Base-by-base conservation (phyloP, 495 filamentous ascomycete genomes). In the Acidiella bohemica region DNA sequence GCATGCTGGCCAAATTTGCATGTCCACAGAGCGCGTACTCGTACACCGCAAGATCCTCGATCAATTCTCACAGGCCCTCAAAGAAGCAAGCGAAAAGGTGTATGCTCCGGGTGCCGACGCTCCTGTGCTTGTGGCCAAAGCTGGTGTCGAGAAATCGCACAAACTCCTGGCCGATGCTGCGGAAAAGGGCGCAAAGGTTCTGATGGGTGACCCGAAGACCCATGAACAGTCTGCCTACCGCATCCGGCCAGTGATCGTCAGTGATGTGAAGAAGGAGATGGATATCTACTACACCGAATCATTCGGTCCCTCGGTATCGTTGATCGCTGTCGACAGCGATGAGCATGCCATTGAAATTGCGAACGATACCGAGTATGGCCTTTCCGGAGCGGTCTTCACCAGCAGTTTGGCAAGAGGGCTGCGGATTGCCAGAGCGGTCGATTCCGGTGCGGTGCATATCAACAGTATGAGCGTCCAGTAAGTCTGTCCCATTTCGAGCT, bases 1-100 rank as follows among this genome's bases (percentile, higher is more conserved):
- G 16, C 42, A 74, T 62, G 63, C 72, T 17, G 87, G 87, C 1
- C 87, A 95, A 66, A 74, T 92, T 35, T 95, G 87, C 65, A 90
- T 95, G 87, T 72, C 75, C 2, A 93, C 85, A 0, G 87, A 94
- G 63, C 75, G 80, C 19, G 82, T 95, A 54, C 60, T 94, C 16
- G 81, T 93, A 17, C 81, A 92, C 54, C 71, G 72, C 26, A 65
- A 68, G 12, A 59, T 93, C 38, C 70, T 70, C 19, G 67, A 67
- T 9, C 56, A 71, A 32, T 95, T 93, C 58, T 70, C 73, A 35
- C 58, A 65, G 35, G 68, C 73, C 47, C 59, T 87, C 8, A 67
- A 73, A 38, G 47, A 30, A 21, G 56, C 54, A 1, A 32, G 46
- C 13, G 42, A 53, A 36, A 54, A 47, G 17, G 41, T 58, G 9